Percentiles rank a stretch among this genome's conserved stretches.
Evolutionary conservation across 192 early-diverging fungal species (phyloP).

Genomic region (Backusella luteola): DNA sequence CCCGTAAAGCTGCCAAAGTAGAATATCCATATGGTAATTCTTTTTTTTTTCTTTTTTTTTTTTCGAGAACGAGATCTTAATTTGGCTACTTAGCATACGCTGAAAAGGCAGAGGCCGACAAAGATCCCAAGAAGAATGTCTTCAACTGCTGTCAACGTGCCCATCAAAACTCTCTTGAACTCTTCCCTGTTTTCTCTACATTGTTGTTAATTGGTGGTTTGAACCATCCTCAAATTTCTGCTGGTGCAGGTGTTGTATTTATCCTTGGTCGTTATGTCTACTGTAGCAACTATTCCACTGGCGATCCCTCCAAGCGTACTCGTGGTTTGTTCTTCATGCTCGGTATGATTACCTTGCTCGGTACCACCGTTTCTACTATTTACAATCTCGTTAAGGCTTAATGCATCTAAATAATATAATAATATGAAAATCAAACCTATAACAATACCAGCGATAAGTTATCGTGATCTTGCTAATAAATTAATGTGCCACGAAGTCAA

Average conservation of each 20-base stretch:
- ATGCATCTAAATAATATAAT: slow-evolving; percentile 1
- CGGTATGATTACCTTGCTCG: slow-evolving; percentile 50
- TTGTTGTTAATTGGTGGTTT: slow-evolving; percentile 53
- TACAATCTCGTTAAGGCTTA: slow-evolving; percentile 33
- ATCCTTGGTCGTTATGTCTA: slow-evolving; percentile 49
- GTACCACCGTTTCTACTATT: slow-evolving; percentile 39
- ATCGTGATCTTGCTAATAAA: neutral
- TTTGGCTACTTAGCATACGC: slow-evolving; percentile 49
- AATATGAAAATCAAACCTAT: neutral
- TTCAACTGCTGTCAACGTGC: slow-evolving; percentile 74
- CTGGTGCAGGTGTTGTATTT: slow-evolving; percentile 55
- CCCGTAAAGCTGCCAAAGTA: slow-evolving; percentile 60
- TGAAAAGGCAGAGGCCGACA: slow-evolving; percentile 53
- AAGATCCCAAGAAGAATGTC: slow-evolving; percentile 59
- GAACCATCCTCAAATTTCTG: slow-evolving; percentile 49
- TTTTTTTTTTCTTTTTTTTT: neutral
- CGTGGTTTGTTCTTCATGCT: slow-evolving; percentile 50
- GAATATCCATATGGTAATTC: slow-evolving; percentile 64
- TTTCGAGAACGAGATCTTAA: neutral
- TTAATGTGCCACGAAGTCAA: neutral
- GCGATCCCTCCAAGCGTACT: slow-evolving; percentile 58
- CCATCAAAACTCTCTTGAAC: slow-evolving; percentile 69
- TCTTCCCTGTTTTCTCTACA: slow-evolving; percentile 52
- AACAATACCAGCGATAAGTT: neutral
- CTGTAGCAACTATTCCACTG: slow-evolving; percentile 53